Conservation (phyloP, 441 rosid species). For the Eruca vesicaria region DNA sequence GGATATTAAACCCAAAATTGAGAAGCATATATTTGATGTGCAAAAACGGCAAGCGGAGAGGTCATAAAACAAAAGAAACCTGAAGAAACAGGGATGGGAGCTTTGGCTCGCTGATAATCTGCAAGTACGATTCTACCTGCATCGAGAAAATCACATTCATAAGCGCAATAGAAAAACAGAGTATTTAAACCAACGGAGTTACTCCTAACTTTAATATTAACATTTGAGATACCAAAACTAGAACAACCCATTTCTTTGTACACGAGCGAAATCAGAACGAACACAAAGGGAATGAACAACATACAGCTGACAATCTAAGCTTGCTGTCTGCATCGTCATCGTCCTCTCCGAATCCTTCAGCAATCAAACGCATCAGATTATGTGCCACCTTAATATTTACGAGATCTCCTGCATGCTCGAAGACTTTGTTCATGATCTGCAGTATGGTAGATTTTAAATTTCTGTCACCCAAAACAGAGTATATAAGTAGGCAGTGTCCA, state of each 20-base stretch:
- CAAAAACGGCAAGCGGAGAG: constrained; percentile 3
- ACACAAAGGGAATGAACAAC: constrained; percentile 33
- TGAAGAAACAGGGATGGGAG: constrained; percentile 95
- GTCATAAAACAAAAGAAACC: constrained; percentile 40
- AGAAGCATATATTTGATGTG: constrained; percentile 1
- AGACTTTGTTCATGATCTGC: constrained; percentile 95
- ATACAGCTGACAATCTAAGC: constrained; percentile 92
- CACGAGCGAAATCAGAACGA: constrained; percentile 1
- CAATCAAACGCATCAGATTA: constrained; percentile 93
- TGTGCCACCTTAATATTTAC: constrained; percentile 94
- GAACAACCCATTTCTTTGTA: constrained; percentile 6
- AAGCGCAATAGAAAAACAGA: not conserved
- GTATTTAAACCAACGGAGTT: not conserved
- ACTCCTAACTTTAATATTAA: not conserved
- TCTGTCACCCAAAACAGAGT: constrained; percentile 1
- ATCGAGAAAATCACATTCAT: constrained; percentile 18
- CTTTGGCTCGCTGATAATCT: constrained; percentile 87
- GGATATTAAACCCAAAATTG: constrained; percentile 30
- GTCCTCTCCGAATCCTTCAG: constrained; percentile 96
- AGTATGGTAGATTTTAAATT: constrained; percentile 18
- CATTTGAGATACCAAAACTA: constrained; percentile 3
- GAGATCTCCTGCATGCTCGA: constrained; percentile 96
- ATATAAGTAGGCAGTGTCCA: not conserved
- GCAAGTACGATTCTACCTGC: constrained; percentile 95
- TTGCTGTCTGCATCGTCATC: constrained; percentile 84